Evolutionary conservation across 2,329 filamentous ascomycete genomes (phyloP).

Genomic region (Coleophoma crateriformis): DNA sequence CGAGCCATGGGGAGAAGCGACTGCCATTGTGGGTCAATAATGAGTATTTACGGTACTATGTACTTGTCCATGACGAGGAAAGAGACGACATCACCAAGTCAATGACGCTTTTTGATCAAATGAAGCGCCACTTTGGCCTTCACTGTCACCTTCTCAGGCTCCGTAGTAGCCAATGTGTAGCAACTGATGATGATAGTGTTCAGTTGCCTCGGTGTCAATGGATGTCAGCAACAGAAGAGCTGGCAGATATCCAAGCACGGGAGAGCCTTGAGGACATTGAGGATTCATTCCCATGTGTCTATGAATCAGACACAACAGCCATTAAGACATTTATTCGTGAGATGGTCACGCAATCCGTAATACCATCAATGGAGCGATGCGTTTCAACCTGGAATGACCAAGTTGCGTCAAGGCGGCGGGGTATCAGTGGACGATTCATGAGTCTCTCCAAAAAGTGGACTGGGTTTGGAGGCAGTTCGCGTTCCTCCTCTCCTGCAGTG

Average conservation of each 20-base stretch:
- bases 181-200: slow-evolving; percentile 87
- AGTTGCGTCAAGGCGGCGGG: slow-evolving; percentile 82
- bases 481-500: slow-evolving; percentile 24
- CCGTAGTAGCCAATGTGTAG: slow-evolving; percentile 76
- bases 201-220: slow-evolving; percentile 79
- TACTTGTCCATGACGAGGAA: slow-evolving; percentile 94
- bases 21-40: slow-evolving; percentile 83
- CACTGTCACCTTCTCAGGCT: slow-evolving; percentile 90
- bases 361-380: slow-evolving; percentile 93
- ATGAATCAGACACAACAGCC: slow-evolving; percentile 85
- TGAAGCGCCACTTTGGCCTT: slow-evolving; percentile 96
- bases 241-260: slow-evolving; percentile 65
- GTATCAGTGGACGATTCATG: slow-evolving; percentile 89
- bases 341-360: slow-evolving; percentile 88
- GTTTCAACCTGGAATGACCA: slow-evolving; percentile 96
- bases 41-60: slow-evolving; percentile 92
- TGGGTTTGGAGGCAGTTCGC: slow-evolving; percentile 61
- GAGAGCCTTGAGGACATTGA: slow-evolving; percentile 67
- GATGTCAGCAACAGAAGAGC: slow-evolving; percentile 82
- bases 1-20: slow-evolving; percentile 68
- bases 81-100: slow-evolving; percentile 87
- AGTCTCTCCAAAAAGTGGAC: slow-evolving; percentile 88
- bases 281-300: slow-evolving; percentile 72
- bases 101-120: slow-evolving; percentile 89
- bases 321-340: slow-evolving; percentile 88